Evolutionary conservation across 139 green algal species (phyloP).

Genomic region (Astrephomene gubernaculifera): DNA sequence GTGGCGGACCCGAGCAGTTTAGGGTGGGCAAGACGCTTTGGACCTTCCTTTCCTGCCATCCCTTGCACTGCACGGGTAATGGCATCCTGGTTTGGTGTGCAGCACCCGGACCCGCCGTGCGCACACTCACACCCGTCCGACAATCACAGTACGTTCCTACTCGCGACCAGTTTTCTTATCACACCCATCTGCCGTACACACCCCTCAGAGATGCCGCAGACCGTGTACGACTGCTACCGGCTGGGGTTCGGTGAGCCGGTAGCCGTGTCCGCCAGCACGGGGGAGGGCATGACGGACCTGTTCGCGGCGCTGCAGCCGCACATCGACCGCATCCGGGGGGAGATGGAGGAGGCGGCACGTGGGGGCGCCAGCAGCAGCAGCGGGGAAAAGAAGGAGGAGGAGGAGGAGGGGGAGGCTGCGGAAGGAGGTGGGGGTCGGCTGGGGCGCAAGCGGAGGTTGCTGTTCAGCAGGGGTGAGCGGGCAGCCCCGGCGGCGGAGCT

Average conservation of each 20-base stretch:
- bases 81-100: too few relatives aligned
- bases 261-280: slow-evolving; percentile 86
- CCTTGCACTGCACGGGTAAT: too few relatives aligned
- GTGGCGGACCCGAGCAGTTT: too few relatives aligned
- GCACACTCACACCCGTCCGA: too few relatives aligned
- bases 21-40: too few relatives aligned
- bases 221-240: slow-evolving; percentile 53
- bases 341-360: neutral
- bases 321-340: slow-evolving; percentile 24
- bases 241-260: slow-evolving; percentile 86
- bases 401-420: neutral
- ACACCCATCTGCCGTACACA: neutral
- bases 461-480: neutral
- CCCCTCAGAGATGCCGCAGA: slow-evolving; percentile 49
- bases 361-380: slow-evolving; percentile 3
- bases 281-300: slow-evolving; percentile 92
- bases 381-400: neutral
- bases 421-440: slow-evolving; percentile 4
- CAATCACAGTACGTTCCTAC: too few relatives aligned
- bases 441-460: neutral
- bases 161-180: too few relatives aligned
- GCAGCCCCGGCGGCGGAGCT: neutral
- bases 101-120: too few relatives aligned
- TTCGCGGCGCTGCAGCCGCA: slow-evolving; percentile 77
- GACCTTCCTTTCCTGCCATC: too few relatives aligned